Conservation (phyloP, 371 early-diverging fungal species). For the Mucor sp. region DNA sequence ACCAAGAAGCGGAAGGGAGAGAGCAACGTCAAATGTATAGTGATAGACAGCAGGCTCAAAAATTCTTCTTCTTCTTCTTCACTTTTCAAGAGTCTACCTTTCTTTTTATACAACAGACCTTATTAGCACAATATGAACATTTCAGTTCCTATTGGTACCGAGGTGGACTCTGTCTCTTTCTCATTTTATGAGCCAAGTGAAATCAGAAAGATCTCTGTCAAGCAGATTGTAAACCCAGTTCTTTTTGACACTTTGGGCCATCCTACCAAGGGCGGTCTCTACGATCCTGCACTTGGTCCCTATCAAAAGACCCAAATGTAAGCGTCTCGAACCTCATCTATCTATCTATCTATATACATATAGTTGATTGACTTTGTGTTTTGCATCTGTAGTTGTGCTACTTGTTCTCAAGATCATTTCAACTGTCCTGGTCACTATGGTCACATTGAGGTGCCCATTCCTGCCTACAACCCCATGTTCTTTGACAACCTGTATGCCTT, state of each 20-base stretch:
- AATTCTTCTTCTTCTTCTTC: conserved; percentile 11
- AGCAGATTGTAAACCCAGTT: conserved; percentile 89
- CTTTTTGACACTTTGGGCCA: conserved; percentile 92
- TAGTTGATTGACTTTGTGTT: neutral
- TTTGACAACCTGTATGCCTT: conserved; percentile 87
- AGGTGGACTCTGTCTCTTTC: conserved; percentile 78
- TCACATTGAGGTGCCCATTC: conserved; percentile 97
- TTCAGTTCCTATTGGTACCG: conserved; percentile 66
- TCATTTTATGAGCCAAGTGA: conserved; percentile 93
- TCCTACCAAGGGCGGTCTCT: conserved; percentile 93
- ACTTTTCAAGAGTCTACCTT: neutral
- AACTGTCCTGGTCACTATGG: conserved; percentile 99
- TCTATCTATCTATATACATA: neutral
- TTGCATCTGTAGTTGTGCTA: conserved; percentile 70
- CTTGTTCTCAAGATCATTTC: conserved; percentile 83
- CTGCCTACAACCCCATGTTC: conserved; percentile 96
- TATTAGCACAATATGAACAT: conserved; percentile 59
- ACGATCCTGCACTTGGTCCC: conserved; percentile 98
- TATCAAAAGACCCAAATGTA: conserved; percentile 75
- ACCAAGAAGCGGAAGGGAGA: conserved; percentile 4
- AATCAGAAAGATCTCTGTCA: conserved; percentile 92
- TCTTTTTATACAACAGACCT: neutral
- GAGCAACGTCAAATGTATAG: conserved; percentile 1
- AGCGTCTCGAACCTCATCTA: neutral
- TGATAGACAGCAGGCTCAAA: neutral